A percentile compares a stretch with the other conserved stretches of the same genome.
Evolutionary conservation across 1,284 basidiomycete genomes (phyloP).

Genomic region (Volvariella surrecta): DNA sequence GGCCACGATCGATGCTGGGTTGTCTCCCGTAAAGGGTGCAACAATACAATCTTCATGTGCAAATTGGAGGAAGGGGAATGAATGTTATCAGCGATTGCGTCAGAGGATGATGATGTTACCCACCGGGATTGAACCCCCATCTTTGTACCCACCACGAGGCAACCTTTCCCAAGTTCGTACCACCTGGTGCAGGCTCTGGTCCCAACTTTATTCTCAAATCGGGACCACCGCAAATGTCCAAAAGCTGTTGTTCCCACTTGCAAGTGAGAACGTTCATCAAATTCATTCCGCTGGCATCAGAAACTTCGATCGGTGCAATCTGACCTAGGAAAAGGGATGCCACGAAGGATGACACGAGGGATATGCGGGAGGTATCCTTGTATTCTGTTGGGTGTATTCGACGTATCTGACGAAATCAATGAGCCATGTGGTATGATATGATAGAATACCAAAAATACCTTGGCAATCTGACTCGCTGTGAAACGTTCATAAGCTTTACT

Average conservation of each 20-base stretch:
- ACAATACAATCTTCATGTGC: slow-evolving; percentile 73
- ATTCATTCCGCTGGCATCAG: slow-evolving; percentile 92
- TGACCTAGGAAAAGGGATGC: slow-evolving; percentile 69
- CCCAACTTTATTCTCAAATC: slow-evolving; percentile 70
- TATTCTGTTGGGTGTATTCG: slow-evolving; percentile 55
- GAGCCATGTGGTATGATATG: slow-evolving; percentile 3
- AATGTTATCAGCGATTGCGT: neutral
- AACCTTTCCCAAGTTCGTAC: slow-evolving; percentile 57
- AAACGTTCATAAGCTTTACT: slow-evolving; percentile 86
- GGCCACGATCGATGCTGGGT: slow-evolving; percentile 81
- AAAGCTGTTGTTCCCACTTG: slow-evolving; percentile 59
- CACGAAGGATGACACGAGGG: slow-evolving; percentile 79
- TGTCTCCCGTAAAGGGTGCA: slow-evolving; percentile 87
- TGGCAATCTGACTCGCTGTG: slow-evolving; percentile 80
- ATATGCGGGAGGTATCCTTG: slow-evolving; percentile 59
- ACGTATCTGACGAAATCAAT: slow-evolving; percentile 37
- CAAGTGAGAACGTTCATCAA: slow-evolving; percentile 65
- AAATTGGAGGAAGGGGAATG: no score
- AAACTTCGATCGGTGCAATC: slow-evolving; percentile 66
- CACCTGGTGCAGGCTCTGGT: slow-evolving; percentile 70
- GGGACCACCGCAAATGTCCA: slow-evolving; percentile 55
- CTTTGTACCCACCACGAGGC: slow-evolving; percentile 65
- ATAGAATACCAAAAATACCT: slow-evolving; percentile 32
- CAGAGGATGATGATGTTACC: slow-evolving; percentile 10
- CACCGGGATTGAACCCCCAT: slow-evolving; percentile 70